These are phyloP conservation scores for Lipomyces mesembrius DNA, from an alignment of 805 yeast species.

Conservation along the genomic window DNA sequence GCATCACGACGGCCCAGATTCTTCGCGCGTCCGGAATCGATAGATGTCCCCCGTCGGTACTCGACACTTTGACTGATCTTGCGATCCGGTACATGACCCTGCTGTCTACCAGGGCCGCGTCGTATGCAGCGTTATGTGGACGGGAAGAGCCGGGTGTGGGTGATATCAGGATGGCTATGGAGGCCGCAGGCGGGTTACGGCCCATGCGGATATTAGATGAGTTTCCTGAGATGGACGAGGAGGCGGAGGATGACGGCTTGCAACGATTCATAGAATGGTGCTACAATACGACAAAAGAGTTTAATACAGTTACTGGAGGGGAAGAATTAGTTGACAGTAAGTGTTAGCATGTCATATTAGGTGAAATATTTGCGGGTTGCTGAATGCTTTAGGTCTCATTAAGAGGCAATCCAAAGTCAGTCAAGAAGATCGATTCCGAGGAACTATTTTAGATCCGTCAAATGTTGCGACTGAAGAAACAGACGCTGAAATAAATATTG, in stretches of 20 bases:
- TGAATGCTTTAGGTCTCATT: constrained; percentile 19
- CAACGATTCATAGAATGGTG: constrained; percentile 37
- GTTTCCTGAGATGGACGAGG: constrained; percentile 21
- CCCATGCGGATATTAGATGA: constrained; percentile 48
- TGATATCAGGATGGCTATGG: constrained; percentile 75
- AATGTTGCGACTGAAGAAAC: neutral
- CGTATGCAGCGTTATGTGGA: constrained; percentile 56
- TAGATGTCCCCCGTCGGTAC: constrained; percentile 67
- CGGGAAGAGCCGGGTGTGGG: constrained; percentile 57
- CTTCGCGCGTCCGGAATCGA: constrained; percentile 86
- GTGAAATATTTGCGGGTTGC: neutral
- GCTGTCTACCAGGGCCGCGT: constrained; percentile 56
- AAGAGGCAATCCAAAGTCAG: constrained; percentile 32
- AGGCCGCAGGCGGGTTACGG: constrained; percentile 62
- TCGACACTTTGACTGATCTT: constrained; percentile 79
- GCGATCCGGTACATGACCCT: constrained; percentile 65
- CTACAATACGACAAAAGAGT: constrained; percentile 17
- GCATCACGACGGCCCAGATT: constrained; percentile 49
- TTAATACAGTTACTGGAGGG: constrained; percentile 22
- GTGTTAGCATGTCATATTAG: neutral
- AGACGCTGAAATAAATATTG: constrained; percentile 10
- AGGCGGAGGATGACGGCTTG: constrained; percentile 32
- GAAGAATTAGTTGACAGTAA: constrained; percentile 26
- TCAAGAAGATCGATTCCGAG: constrained; percentile 36
- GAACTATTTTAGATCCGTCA: constrained; percentile 32